Evolutionary conservation across 192 early-diverging fungal genomes (phyloP).

Genomic region (Rhizophagus prolifer): DNA sequence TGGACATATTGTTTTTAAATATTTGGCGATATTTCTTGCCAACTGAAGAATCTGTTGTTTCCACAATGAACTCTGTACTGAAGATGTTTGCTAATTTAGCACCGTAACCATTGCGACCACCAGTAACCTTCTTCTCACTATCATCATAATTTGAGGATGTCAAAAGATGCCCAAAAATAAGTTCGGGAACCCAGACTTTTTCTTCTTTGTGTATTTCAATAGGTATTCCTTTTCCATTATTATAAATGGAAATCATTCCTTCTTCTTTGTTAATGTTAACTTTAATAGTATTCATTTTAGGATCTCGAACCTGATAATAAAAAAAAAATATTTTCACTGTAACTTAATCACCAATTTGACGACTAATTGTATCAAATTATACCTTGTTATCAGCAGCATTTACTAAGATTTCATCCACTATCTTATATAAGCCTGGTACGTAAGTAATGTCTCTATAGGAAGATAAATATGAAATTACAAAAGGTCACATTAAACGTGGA

Average conservation of each 20-base stretch:
- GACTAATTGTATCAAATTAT: no score
- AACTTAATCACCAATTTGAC: no score
- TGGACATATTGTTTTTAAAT: slow-evolving; percentile 88
- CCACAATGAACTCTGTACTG: slow-evolving; percentile 89
- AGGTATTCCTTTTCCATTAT: slow-evolving; percentile 95
- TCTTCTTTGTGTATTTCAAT: slow-evolving; percentile 90
- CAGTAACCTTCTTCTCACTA: slow-evolving; percentile 89
- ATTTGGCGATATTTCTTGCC: slow-evolving; percentile 81
- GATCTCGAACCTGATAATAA: slow-evolving; percentile 66
- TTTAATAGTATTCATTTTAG: slow-evolving; percentile 80
- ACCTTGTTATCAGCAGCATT: slow-evolving; percentile 91
- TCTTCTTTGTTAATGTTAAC: slow-evolving; percentile 82
- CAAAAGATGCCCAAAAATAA: slow-evolving; percentile 96
- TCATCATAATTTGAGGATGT: slow-evolving; percentile 99
- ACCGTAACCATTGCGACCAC: slow-evolving; percentile 93
- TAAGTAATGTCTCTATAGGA: slow-evolving; percentile 64
- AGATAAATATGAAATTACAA: no score
- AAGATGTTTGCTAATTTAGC: slow-evolving; percentile 98
- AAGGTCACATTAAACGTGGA: no score
- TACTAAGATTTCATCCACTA: slow-evolving; percentile 97
- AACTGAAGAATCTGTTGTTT: slow-evolving; percentile 61
- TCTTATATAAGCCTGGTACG: slow-evolving; percentile 95
- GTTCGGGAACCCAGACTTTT: slow-evolving; percentile 89
- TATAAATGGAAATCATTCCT: slow-evolving; percentile 83
- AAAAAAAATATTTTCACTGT: no score